Base-by-base conservation (phyloP, 352 stramenopile genomes). In the Phytophthora cajani region DNA sequence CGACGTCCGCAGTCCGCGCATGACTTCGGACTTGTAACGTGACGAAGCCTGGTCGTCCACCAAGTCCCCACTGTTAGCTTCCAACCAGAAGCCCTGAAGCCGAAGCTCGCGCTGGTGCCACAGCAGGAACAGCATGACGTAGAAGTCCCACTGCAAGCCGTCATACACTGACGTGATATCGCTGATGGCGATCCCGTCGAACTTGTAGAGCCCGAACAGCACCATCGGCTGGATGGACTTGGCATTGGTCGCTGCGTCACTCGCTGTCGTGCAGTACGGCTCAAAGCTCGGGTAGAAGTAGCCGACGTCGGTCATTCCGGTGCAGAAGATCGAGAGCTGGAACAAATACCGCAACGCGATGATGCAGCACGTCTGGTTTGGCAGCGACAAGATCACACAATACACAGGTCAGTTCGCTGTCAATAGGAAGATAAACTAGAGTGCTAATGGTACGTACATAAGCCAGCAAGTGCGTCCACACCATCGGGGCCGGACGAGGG, bases 201-300 rank as follows among this genome's bases (percentile, higher is more conserved):
- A 95, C 67, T 97, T 97, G 75, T 94, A 97, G 30, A 97, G 58
- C 2, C 89, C 89, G 54, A 95, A 72, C n/a, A 95, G 58, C 11
- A 95, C 85, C 21, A 92, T 83, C 0, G 85, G 82, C 56, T 95
- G 89, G 36, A 97, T 90, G 11, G 86, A 68, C 50, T 91, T 85
- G 10, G 81, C 77, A 52, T 87, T 85, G 14, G 61, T 84, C 53
- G 59, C 36, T 72, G 79, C 61, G 69, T 68, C 53, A 61, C 56
- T 38, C 40, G 58, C 67, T 27, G 76, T 76, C 21, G 75, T 82
- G 47, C 89, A 96, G 23, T 84, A 92, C n/a, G 89, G 86, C 59
- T 94, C 82, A 58, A 95, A 67, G 40, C 85, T 95, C 14, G 89
- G 89, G 46, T 93, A 93, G 60, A 90, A 94, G 50, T 80, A 82